Conservation (phyloP, 768 basidiomycete genomes). For the Agaricus bisporus region DNA sequence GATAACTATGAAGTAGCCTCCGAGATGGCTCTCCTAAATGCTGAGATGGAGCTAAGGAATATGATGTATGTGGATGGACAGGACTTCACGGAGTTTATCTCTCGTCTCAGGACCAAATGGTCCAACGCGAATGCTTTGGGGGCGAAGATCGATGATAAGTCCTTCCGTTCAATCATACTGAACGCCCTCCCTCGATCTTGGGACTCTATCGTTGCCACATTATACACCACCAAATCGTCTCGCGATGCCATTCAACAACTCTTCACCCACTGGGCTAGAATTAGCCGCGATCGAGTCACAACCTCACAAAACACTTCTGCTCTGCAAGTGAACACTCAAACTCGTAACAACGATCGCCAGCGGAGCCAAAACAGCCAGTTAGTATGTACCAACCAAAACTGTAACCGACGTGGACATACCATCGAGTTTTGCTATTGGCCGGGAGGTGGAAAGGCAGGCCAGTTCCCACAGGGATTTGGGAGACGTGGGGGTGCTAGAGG, state of each 20-base stretch:
- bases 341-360: not conserved
- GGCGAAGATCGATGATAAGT: slow-evolving; percentile 11
- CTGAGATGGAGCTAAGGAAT: slow-evolving; percentile 4
- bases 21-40: no score
- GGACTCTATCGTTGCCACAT: not conserved
- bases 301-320: not conserved
- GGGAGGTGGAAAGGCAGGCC: slow-evolving; percentile 31
- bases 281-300: not conserved
- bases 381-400: not conserved
- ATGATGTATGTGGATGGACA: slow-evolving; percentile 8
- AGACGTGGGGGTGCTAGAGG: not conserved
- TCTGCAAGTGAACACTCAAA: no score
- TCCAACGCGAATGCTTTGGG: slow-evolving; percentile 12
- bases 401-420: slow-evolving; percentile 14
- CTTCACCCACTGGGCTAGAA: not conserved
- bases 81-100: slow-evolving; percentile 13
- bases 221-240: not conserved
- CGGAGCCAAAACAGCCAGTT: not conserved
- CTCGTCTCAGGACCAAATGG: slow-evolving; percentile 6
- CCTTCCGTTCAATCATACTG: slow-evolving; percentile 15
- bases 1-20: no score
- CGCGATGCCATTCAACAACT: not conserved
- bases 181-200: slow-evolving; percentile 9
- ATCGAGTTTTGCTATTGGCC: slow-evolving; percentile 24
- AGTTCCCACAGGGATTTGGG: slow-evolving; percentile 20